phyloP scores from a whole-genome alignment of 371 early-diverging fungal species.

The Rhizopus arrhizus region DNA sequence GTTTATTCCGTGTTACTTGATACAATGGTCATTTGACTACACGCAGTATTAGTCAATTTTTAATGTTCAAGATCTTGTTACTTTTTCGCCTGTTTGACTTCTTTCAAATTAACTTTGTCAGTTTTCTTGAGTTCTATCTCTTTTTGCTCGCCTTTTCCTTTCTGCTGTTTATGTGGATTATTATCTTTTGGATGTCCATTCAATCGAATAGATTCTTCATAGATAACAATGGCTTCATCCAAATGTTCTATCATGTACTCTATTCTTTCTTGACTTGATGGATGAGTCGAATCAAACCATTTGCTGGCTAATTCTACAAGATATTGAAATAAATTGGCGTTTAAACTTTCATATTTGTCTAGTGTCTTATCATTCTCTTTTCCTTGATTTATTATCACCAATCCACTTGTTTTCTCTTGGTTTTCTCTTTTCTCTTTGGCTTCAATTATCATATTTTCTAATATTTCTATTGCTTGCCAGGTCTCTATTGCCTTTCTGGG shows the following conservation, averaged over 20 bases:
- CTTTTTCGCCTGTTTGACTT: too few relatives aligned
- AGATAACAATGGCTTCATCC: conserved; percentile 40
- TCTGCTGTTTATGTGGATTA: not conserved
- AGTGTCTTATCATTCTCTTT: too few relatives aligned
- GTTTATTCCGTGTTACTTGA: conserved; percentile 2
- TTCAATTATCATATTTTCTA: too few relatives aligned
- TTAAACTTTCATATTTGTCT: conserved; percentile 8
- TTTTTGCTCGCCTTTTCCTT: not conserved
- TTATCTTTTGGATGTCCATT: conserved; percentile 39
- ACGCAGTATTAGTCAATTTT: not conserved
- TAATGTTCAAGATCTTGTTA: not conserved
- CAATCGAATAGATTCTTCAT: conserved; percentile 37
- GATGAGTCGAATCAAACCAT: conserved; percentile 58
- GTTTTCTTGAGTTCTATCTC: too few relatives aligned
- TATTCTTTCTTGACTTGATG: conserved; percentile 46
- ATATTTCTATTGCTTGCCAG: conserved; percentile 31
- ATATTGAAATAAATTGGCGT: too few relatives aligned
- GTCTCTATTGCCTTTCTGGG: conserved; percentile 50
- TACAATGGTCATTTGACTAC: not conserved
- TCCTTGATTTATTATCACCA: too few relatives aligned
- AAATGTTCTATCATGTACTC: conserved; percentile 47
- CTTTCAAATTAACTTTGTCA: too few relatives aligned
- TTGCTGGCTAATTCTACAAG: not conserved
- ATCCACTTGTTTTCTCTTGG: too few relatives aligned
- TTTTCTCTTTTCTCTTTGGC: too few relatives aligned